Evolutionary conservation across 2,329 filamentous ascomycete species (phyloP).

Genomic region (Penicillium sp.): DNA sequence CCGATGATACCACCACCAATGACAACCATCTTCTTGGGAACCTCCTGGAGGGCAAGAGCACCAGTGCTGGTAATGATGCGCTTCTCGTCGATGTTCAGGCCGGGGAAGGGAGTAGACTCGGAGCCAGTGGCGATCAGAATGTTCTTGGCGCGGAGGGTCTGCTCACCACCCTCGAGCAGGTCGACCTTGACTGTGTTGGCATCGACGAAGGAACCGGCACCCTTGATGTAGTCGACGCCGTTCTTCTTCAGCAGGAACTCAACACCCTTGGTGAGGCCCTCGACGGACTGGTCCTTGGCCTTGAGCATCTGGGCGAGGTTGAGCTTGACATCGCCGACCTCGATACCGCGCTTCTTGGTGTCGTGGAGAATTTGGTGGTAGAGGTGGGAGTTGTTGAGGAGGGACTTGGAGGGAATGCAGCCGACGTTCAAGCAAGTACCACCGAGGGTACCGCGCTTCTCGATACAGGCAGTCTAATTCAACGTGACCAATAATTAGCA

Average conservation of each 20-base stretch:
- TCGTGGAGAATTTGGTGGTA: conserved; percentile 98
- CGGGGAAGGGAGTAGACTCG: conserved; percentile 94
- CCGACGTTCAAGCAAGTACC: conserved; percentile 98
- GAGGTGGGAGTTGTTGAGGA: conserved; percentile 98
- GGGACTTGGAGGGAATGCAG: conserved; percentile 98
- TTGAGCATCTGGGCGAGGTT: conserved; percentile 97
- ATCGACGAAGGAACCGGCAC: conserved; percentile 80
- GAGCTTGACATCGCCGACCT: conserved; percentile 94
- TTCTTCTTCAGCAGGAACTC: conserved; percentile 99
- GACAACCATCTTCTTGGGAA: conserved; percentile 95
- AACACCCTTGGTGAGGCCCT: conserved; percentile 89
- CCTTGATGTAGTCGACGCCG: conserved; percentile 96
- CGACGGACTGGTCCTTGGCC: conserved; percentile 91
- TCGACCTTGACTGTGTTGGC: conserved; percentile 91
- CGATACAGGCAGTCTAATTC: conserved; percentile 88
- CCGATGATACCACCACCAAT: conserved; percentile 99
- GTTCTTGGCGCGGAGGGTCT: conserved; percentile 86
- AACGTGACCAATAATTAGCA: conserved; percentile 16
- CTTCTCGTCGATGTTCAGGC: conserved; percentile 95
- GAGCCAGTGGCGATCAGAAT: conserved; percentile 96
- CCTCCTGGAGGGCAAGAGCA: conserved; percentile 82
- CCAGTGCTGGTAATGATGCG: conserved; percentile 95
- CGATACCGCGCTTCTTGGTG: conserved; percentile 94
- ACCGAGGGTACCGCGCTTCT: conserved; percentile 93
- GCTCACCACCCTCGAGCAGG: conserved; percentile 88